Evolutionary conservation across 768 basidiomycete genomes (phyloP).

Genomic region (Neoboletus magnificus): DNA sequence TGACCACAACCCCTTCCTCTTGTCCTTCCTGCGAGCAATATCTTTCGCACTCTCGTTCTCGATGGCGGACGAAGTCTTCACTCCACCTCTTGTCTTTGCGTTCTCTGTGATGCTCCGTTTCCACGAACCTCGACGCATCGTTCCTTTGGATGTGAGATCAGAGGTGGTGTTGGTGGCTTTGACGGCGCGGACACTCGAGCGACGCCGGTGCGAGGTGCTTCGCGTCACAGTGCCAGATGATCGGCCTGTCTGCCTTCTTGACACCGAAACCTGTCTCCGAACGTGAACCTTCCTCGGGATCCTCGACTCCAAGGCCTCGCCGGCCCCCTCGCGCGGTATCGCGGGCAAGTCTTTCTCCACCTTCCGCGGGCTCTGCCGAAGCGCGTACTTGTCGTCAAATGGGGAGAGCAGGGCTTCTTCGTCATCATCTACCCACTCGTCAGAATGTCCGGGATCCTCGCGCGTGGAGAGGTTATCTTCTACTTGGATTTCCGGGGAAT

Average conservation of each 20-base stretch:
- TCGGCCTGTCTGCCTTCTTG: slow-evolving; percentile 7
- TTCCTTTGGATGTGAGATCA: slow-evolving; percentile 15
- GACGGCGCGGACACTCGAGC: slow-evolving; percentile 11
- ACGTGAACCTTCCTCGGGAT: slow-evolving; percentile 21
- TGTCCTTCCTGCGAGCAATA: slow-evolving; percentile 14
- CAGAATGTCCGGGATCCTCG: slow-evolving; percentile 8
- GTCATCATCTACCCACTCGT: slow-evolving; percentile 28
- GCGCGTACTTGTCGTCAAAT: slow-evolving; percentile 24
- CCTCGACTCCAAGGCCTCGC: slow-evolving; percentile 11
- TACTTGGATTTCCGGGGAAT: slow-evolving; percentile 14
- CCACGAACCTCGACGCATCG: slow-evolving; percentile 26
- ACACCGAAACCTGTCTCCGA: slow-evolving; percentile 13
- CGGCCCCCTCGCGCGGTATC: slow-evolving; percentile 1
- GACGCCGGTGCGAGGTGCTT: slow-evolving; percentile 13
- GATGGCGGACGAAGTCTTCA: slow-evolving; percentile 8
- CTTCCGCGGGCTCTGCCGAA: slow-evolving; percentile 2
- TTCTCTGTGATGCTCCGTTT: slow-evolving; percentile 24
- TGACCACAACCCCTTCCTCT: slow-evolving; percentile 26
- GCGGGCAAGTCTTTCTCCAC: slow-evolving; percentile 16
- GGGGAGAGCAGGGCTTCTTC: slow-evolving; percentile 22
- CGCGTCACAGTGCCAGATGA: background rate
- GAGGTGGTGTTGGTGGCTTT: slow-evolving; percentile 7
- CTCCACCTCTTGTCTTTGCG: slow-evolving; percentile 6
- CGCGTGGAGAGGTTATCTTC: slow-evolving; percentile 2
- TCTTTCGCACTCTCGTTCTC: slow-evolving; percentile 14